Evolutionary conservation across 495 filamentous ascomycete species (phyloP).

Genomic region (Trichoderma parareesei): DNA sequence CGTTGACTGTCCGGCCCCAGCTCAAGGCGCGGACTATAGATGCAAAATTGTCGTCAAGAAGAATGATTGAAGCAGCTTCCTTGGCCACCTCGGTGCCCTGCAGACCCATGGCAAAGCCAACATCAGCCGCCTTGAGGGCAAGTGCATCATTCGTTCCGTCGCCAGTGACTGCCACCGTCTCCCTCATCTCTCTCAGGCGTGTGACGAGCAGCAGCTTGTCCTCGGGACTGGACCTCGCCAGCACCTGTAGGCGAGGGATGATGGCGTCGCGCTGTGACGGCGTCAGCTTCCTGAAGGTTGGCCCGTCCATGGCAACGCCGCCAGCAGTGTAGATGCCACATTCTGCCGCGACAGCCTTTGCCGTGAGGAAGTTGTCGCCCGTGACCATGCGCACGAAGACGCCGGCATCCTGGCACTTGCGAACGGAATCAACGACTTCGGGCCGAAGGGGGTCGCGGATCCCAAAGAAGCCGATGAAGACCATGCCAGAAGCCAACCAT

Average conservation of each 20-base stretch:
- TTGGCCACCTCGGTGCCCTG: conserved; percentile 88
- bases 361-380: conserved; percentile 77
- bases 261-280: conserved; percentile 56
- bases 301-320: conserved; percentile 77
- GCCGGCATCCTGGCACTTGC: conserved; percentile 64
- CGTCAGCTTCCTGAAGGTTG: conserved; percentile 65
- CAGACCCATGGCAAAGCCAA: conserved; percentile 90
- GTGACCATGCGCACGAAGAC: conserved; percentile 89
- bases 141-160: conserved; percentile 91
- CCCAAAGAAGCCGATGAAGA: conserved; percentile 61
- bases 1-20: conserved; percentile 85
- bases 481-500: conserved; percentile 57
- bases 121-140: conserved; percentile 77
- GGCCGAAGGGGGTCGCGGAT: conserved; percentile 70
- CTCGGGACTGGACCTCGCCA: conserved; percentile 76
- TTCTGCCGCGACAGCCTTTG: conserved; percentile 75
- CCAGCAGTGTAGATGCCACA: conserved; percentile 77
- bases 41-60: conserved; percentile 90
- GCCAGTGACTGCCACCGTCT: conserved; percentile 89
- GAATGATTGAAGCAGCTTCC: conserved; percentile 85
- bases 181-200: conserved; percentile 71
- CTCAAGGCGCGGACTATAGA: conserved; percentile 83
- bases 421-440: conserved; percentile 72
- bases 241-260: conserved; percentile 70
- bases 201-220: conserved; percentile 78